Percentiles rank a stretch among this genome's conserved stretches.
Evolutionary conservation across 805 yeast species (phyloP).

Genomic region (Dipodascopsis uninucleata): DNA sequence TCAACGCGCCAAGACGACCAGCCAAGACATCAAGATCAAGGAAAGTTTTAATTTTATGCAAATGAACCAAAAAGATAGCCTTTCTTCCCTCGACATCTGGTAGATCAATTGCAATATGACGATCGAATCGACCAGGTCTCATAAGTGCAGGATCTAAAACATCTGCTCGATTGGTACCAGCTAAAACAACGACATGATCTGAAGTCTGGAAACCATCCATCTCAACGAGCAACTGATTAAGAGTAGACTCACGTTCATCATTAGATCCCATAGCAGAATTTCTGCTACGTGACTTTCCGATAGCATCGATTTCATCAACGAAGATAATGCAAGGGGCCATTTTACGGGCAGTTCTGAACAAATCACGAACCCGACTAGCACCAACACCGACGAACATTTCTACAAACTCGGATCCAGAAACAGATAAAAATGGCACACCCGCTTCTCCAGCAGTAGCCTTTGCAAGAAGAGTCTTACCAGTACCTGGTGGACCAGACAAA

Average conservation of each 20-base stretch:
- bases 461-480: constrained; percentile 95
- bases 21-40: constrained; percentile 56
- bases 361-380: constrained; percentile 94
- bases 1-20: constrained; percentile 88
- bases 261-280: constrained; percentile 49
- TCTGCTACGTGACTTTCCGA: constrained; percentile 81
- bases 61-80: constrained; percentile 84
- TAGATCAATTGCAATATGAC: constrained; percentile 85
- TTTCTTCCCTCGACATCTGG: constrained; percentile 96
- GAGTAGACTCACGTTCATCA: constrained; percentile 95
- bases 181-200: constrained; percentile 93
- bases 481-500: constrained; percentile 97
- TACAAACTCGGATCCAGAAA: constrained; percentile 95
- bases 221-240: constrained; percentile 92
- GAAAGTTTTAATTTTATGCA: constrained; percentile 63
- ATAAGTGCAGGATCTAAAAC: constrained; percentile 86
- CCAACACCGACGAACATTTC: constrained; percentile 99
- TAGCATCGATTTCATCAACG: constrained; percentile 99
- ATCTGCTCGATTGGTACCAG: constrained; percentile 96
- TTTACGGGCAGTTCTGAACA: constrained; percentile 86
- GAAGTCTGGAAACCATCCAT: constrained; percentile 94
- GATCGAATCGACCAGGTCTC: constrained; percentile 97
- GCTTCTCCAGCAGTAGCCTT: constrained; percentile 99
- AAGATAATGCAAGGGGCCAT: constrained; percentile 95
- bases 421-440: constrained; percentile 92